phyloP scores from a whole-genome alignment of 2,329 filamentous ascomycete species.

The Colletotrichum sp. region DNA sequence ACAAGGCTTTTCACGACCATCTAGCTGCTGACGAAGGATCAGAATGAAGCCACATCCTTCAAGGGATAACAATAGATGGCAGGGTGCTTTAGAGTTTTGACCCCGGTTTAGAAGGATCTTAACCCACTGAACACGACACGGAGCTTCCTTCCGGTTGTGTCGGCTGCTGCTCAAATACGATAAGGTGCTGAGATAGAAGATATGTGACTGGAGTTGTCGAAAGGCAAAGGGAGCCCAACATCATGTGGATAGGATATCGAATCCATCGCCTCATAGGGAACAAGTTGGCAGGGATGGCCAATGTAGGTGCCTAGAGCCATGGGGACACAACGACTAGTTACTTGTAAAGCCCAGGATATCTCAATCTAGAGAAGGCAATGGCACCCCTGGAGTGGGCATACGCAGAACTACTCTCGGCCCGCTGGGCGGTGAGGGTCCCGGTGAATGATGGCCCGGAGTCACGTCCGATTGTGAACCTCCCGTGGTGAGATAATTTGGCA shows the following conservation, averaged over 20 bases:
- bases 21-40: not conserved
- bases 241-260: not conserved
- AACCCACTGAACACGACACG: not conserved
- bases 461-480: not conserved
- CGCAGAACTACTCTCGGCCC: not conserved
- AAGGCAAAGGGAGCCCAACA: accelerated
- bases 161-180: not conserved
- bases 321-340: not conserved
- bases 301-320: not conserved
- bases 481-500: not conserved
- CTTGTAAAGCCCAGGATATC: not conserved
- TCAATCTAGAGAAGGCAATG: not conserved
- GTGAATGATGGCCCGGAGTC: not conserved
- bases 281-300: not conserved
- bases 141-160: not conserved
- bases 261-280: not conserved
- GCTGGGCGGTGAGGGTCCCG: not conserved
- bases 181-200: not conserved
- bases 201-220: not conserved
- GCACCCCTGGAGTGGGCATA: not conserved
- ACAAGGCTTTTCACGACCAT: not conserved
- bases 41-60: not conserved
- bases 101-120: not conserved
- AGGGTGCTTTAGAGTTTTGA: not conserved
- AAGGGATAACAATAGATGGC: not conserved